phyloP scores from a whole-genome alignment of 495 filamentous ascomycete species.

The Tuber calosporum region DNA sequence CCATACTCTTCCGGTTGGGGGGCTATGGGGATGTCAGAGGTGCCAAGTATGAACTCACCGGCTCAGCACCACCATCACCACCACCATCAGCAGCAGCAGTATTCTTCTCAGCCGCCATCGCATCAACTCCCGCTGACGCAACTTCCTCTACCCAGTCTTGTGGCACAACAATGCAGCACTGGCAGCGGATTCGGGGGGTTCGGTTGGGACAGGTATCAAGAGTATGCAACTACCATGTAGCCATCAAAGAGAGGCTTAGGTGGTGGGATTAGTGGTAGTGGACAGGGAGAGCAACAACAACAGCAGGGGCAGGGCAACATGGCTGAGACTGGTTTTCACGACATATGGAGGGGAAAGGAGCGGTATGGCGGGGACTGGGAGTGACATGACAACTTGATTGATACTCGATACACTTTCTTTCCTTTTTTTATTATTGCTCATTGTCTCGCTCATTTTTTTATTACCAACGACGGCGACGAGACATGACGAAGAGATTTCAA shows the following conservation, averaged over 20 bases:
- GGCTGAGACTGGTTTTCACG: conserved; percentile 33
- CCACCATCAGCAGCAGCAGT: conserved; percentile 54
- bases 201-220: conserved; percentile 66
- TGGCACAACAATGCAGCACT: conserved; percentile 75
- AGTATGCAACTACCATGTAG: conserved; percentile 59
- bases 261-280: not conserved
- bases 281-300: conserved; percentile 10
- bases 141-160: conserved; percentile 83
- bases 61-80: conserved; percentile 40
- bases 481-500: conserved; percentile 26
- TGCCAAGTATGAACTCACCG: conserved; percentile 36
- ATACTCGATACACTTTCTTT: not conserved
- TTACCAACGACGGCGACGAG: conserved; percentile 22
- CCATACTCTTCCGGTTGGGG: conserved; percentile 71
- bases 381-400: conserved; percentile 27
- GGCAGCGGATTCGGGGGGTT: conserved; percentile 67
- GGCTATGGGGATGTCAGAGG: conserved; percentile 63
- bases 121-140: conserved; percentile 64
- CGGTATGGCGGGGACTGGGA: conserved; percentile 12
- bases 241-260: conserved; percentile 45
- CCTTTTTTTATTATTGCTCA: not conserved
- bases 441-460: not conserved
- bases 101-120: conserved; percentile 60
- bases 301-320: conserved; percentile 33
- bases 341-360: conserved; percentile 15